A percentile compares a stretch with the other conserved stretches of the same genome.
Evolutionary conservation across 306 rosid genomes (phyloP).

Genomic region (Myrica gale): DNA sequence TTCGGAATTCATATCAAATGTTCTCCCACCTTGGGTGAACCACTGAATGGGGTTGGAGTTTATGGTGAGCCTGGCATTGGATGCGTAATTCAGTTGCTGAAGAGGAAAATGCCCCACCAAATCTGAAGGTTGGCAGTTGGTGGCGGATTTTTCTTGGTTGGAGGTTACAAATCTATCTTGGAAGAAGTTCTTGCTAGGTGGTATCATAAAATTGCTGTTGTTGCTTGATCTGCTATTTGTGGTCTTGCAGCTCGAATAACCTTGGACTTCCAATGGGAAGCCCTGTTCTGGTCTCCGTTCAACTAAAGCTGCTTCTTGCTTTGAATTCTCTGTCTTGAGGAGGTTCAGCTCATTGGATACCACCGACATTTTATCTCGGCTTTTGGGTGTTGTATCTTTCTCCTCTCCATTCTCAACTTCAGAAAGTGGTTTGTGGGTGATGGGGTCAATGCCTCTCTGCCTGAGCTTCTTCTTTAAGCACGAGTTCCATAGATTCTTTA

Average conservation of each 20-base stretch:
- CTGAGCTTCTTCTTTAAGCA: slow-evolving; percentile 79
- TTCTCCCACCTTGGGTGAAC: slow-evolving; percentile 38
- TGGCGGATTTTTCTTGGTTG: slow-evolving; percentile 35
- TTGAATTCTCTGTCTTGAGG: slow-evolving; percentile 38
- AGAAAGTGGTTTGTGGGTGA: slow-evolving; percentile 67
- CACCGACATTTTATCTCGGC: slow-evolving; percentile 28
- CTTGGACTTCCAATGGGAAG: slow-evolving; percentile 34
- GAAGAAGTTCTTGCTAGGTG: slow-evolving; percentile 34
- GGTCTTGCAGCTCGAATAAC: slow-evolving; percentile 32
- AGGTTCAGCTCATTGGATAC: slow-evolving; percentile 45
- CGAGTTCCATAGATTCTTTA: slow-evolving; percentile 90
- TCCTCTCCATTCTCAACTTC: slow-evolving; percentile 44
- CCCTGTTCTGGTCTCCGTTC: slow-evolving; percentile 38
- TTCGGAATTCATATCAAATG: slow-evolving; percentile 43
- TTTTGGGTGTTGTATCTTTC: slow-evolving; percentile 23
- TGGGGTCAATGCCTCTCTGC: slow-evolving; percentile 83
- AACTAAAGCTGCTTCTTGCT: slow-evolving; percentile 38
- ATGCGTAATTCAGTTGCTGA: slow-evolving; percentile 36
- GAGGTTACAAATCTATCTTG: slow-evolving; percentile 34
- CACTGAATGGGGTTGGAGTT: slow-evolving; percentile 41
- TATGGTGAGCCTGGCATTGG: slow-evolving; percentile 27
- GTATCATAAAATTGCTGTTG: slow-evolving; percentile 22
- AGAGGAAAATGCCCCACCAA: slow-evolving; percentile 45
- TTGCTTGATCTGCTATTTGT: slow-evolving; percentile 13
- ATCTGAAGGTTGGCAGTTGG: slow-evolving; percentile 40